These are phyloP conservation scores for Xerocomus amazonicus DNA, from an alignment of 1,284 basidiomycete species.

Conservation along the genomic window DNA sequence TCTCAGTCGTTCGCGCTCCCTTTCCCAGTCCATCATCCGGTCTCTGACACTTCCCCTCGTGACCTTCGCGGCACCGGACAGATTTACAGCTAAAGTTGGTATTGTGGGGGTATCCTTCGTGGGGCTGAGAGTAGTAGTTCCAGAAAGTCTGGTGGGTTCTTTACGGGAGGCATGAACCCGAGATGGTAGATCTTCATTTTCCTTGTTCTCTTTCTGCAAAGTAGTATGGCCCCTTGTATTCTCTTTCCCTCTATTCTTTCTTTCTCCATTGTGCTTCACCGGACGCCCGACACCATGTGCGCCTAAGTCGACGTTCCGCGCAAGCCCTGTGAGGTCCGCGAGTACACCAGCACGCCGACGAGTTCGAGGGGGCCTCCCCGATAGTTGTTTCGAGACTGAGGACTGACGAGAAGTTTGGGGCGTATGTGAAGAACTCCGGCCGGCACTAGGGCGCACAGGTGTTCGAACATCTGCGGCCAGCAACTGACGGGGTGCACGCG, in stretches of 20 bases:
- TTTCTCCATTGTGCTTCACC: conserved; percentile 14
- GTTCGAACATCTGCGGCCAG: conserved; percentile 5
- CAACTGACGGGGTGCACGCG: not conserved
- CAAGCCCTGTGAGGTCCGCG: conserved; percentile 30
- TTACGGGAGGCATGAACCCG: conserved; percentile 8
- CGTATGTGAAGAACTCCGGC: conserved; percentile 6
- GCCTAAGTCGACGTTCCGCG: conserved; percentile 33
- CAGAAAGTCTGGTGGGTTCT: conserved; percentile 3
- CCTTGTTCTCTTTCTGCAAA: conserved; percentile 26
- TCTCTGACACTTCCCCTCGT: conserved; percentile 37
- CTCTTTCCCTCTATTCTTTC: conserved; percentile 16
- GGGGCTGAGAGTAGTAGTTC: conserved; percentile 2
- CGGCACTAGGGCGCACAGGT: not conserved
- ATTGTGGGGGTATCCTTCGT: conserved; percentile 7
- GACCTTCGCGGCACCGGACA: conserved; percentile 18
- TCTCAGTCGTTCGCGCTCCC: conserved; percentile 33
- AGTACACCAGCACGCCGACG: conserved; percentile 28
- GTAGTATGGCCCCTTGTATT: conserved; percentile 11
- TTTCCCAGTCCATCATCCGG: conserved; percentile 37
- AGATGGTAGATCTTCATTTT: conserved; percentile 15
- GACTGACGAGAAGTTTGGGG: conserved; percentile 6
- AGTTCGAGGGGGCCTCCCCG: conserved; percentile 27
- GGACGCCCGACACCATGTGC: conserved; percentile 29
- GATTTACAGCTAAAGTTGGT: conserved; percentile 16
- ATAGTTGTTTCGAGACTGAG: conserved; percentile 20